Evolutionary conservation across 768 basidiomycete species (phyloP), one percentile per base, ranked within the genome.

Genomic region (Termitomyces sp.): DNA sequence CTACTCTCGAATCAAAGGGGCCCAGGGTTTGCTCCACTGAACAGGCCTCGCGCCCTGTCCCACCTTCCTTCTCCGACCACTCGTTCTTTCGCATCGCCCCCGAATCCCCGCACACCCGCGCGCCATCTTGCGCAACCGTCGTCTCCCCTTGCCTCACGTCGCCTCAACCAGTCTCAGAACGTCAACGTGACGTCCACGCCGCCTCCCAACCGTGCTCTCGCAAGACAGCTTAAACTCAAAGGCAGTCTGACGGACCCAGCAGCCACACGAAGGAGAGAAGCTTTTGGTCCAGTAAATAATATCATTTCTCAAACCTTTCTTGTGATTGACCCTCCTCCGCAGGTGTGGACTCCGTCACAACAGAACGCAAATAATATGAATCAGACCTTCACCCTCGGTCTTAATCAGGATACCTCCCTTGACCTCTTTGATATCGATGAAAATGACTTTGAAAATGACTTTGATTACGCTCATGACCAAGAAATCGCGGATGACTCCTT

Each of bases 371-470:
- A 77, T 38, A 65, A 57, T 18, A 58, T 64, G 49, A 68, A 68
- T 50, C 60, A 63, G 54, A 70, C 59, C 60, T 73, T 74, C 61
- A 78, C 73, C 61, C 63, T 75, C 52, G 72, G 73, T 44, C 62
- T 76, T 33, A 76, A 75, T 57, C 73, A 73, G 69, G 81, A 80
- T 66, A 75, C 80, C 68, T 75, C 78, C 67, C 65, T 80, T 45
- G 83, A 89, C 40, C 75, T 90, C 59, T 91, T 89, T 69, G 87
- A 91, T 68, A 90, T 91, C 63, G 85, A 89, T 66, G 90, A 91
- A 71, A 85, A 87, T 67, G 84, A 85, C 60, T 82, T 83, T 66
- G 85, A 86, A 68, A 75, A 78, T 59, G 79, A 80, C 52, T 71
- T 74, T 49, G 76, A 79, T n/a, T 73, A 72, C 62, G 67, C 68